Base-by-base conservation (phyloP, 2,329 filamentous ascomycete species). In the Intubia oerlemansii region DNA sequence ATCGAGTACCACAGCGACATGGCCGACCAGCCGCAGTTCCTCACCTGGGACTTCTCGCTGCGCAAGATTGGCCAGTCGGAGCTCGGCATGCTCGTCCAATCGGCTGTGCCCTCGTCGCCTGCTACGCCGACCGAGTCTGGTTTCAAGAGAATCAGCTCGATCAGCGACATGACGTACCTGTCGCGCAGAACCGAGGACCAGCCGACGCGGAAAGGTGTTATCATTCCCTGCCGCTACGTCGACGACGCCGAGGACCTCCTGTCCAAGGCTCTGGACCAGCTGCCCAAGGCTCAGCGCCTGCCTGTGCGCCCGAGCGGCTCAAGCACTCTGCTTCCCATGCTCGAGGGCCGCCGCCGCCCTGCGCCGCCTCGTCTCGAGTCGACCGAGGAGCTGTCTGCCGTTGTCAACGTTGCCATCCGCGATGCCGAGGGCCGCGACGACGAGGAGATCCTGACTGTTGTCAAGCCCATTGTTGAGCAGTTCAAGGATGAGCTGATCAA, bases 31-130 rank as follows among this genome's bases (percentile, higher is more conserved):
- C 65, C 77, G 15, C 70, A 75, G 8, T 92, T 78, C 44, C 59
- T 95, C 23, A 81, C 82, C 9, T 98, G 88, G 88, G 85, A 95
- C 53, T 98, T 98, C 50, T 64, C 81, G 32, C 71, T 98, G 34
- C 73, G 84, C 47, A 95, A 92, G 62, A 74, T 92, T 41, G 85
- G 82, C 19, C 75, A 90, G 48, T 72, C 78, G 10, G 88, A 95
- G 48, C 90, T 85, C 40, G 84, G 84, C 19, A 59, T 90, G 36
- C 74, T 81, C 8, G 50, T 84, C 10, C 67, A 73, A 45, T 82
- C 81, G 3, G 75, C 75, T 11, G 75, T 76, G 37, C 79, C 85
- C 18, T 90, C 82, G 8, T 76, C 79, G 5, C 81, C 82, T n/a
- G 69, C 69, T 25, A 85, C 78, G 2, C 78, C 78, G 10, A 63